Evolutionary conservation across 345 rosid genomes (phyloP), one percentile per base, ranked within the genome.

Genomic region (Aquilaria malaccensis): DNA sequence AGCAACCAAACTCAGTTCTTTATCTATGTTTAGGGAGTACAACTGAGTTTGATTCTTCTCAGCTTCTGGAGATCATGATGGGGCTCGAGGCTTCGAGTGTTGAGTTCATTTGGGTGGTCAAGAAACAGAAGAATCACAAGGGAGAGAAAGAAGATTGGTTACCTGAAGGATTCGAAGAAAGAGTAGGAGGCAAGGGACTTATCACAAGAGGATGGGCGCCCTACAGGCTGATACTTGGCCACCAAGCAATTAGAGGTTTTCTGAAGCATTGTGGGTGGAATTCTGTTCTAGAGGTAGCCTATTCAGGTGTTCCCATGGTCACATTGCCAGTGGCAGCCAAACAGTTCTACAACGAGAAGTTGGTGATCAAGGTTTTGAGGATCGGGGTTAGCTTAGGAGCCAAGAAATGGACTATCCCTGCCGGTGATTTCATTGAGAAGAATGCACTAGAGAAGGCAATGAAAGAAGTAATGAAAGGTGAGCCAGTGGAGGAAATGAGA

Each of bases 161-260:
- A 50, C 77, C 74, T 0, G 60, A 60, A 63, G 57, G 57, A 47
- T 77, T 64, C 30, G 84, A 80, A 67, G 30, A 70, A 29, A 69
- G 65, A 66, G 70, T 41, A 48, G 59, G 61, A 53, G 80, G 72
- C 2, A 64, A 59, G 7, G 85, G 95, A 15, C 22, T 84, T 2
- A 73, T 84, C 13, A 77, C 82, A 50, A 64, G 68, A 11, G 95
- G 85, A 1, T 87, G 95, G 95, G 85, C 83, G 0, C 88, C 95
- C 0, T 86, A 87, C 43, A 65, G 81, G 13, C 13, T 82, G 55
- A 82, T 84, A 56, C 85, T 87, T 14, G 81, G 76, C 2, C 85
- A 86, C 54, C 68, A 67, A 65, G 76, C 83, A 0, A 60, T 76
- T 0, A 85, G 83, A 14, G 88, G 79, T 5, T 84, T 86, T 30